Evolutionary conservation across 208 protist species (phyloP).

Genomic region (Vickermania ingenoplastis): DNA sequence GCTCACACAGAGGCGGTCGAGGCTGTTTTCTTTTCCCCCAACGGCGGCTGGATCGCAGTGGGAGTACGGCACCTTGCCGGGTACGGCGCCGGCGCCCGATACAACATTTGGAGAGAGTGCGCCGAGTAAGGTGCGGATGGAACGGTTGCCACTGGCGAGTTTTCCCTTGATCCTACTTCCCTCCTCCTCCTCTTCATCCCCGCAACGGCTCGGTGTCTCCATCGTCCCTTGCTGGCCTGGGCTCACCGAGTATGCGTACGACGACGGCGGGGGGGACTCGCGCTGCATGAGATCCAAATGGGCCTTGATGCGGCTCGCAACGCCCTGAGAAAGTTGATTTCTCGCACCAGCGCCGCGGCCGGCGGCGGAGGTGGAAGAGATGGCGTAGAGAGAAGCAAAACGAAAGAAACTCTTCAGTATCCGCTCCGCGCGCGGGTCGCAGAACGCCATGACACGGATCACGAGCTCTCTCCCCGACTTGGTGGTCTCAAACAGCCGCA

Average conservation of each 20-base stretch:
- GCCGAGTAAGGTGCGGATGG: background rate
- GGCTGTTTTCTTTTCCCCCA: background rate
- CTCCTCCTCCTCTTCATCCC: background rate
- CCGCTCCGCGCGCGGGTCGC: conserved; percentile 45
- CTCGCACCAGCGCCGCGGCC: background rate
- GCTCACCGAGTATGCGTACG: background rate
- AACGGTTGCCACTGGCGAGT: background rate
- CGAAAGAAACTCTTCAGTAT: conserved; percentile 63
- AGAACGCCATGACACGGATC: conserved; percentile 52
- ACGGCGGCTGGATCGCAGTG: background rate
- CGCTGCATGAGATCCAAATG: background rate
- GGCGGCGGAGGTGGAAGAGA: background rate
- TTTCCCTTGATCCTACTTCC: background rate
- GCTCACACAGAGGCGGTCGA: background rate
- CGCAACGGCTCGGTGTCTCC: background rate
- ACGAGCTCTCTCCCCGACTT: conserved; percentile 35
- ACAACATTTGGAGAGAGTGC: background rate
- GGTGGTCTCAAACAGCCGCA: conserved; percentile 54
- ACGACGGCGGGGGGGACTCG: background rate
- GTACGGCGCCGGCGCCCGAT: background rate
- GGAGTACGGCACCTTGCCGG: background rate
- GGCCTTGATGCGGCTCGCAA: conserved; percentile 2
- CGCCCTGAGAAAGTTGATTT: background rate
- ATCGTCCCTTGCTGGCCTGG: background rate
- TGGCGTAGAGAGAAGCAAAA: conserved; percentile 14